phyloP scores from a whole-genome alignment of 176 grass and related monocot species.

The Oryza longistaminata region DNA sequence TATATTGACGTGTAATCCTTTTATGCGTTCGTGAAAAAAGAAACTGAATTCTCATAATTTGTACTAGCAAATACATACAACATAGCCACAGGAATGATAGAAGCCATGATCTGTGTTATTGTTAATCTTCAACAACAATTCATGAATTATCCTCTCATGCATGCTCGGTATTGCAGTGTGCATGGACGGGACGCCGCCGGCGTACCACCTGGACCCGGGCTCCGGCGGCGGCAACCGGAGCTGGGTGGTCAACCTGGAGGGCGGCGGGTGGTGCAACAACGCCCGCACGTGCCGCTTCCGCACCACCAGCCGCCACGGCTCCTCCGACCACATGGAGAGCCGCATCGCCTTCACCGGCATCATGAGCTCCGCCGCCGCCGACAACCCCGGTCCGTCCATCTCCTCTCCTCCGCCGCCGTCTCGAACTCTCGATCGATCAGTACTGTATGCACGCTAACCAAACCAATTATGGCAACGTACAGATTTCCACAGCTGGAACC shows the following conservation, averaged over 20 bases:
- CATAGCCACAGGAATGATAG: no score
- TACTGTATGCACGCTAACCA: no score
- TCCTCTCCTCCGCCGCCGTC: background rate
- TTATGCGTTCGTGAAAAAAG: no score
- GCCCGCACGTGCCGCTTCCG: slow-evolving; percentile 56
- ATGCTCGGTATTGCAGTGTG: slow-evolving; percentile 52
- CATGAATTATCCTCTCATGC: no score
- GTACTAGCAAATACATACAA: no score
- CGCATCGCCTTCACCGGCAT: slow-evolving; percentile 65
- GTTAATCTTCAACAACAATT: no score
- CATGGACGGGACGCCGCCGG: slow-evolving; percentile 74
- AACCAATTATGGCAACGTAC: background rate
- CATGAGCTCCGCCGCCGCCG: slow-evolving; percentile 52
- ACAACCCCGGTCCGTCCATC: slow-evolving; percentile 61
- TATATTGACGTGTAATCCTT: no score
- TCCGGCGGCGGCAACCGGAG: slow-evolving; percentile 57
- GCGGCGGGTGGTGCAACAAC: slow-evolving; percentile 88
- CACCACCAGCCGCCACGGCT: slow-evolving; percentile 51
- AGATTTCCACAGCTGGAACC: slow-evolving; percentile 98
- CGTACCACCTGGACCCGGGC: slow-evolving; percentile 66
- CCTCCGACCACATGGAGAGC: slow-evolving; percentile 68
- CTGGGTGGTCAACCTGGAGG: slow-evolving; percentile 87
- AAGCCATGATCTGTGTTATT: no score
- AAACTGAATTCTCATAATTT: no score
- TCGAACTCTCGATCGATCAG: background rate